These are phyloP conservation scores for Vigna mungo DNA, from an alignment of 306 rosid species.

Conservation along the genomic window DNA sequence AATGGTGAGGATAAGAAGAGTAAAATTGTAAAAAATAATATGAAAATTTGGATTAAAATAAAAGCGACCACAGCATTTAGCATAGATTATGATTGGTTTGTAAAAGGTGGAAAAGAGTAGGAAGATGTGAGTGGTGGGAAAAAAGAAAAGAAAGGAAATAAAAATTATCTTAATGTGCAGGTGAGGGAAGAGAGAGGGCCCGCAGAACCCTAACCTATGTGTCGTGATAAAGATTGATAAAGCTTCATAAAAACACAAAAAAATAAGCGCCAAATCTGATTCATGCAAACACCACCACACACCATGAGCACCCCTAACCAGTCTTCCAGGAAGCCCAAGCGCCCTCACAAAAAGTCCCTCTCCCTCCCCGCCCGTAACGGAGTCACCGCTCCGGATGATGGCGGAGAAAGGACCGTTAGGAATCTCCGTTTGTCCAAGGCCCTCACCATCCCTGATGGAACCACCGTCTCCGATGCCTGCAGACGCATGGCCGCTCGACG, in stretches of 20 bases:
- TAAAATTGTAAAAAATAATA: background rate
- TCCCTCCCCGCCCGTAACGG: background rate
- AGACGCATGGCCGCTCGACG: slow-evolving; percentile 97
- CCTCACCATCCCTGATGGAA: slow-evolving; percentile 88
- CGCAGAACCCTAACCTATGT: background rate
- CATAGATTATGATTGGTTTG: too few relatives aligned
- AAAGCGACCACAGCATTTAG: background rate
- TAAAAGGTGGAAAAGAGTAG: background rate
- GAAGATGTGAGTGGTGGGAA: background rate
- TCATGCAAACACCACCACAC: background rate
- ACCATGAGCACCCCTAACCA: background rate
- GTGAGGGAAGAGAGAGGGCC: slow-evolving; percentile 8
- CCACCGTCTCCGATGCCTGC: slow-evolving; percentile 89
- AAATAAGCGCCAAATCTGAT: slow-evolving; percentile 15
- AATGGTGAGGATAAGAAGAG: background rate
- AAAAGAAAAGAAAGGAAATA: slow-evolving; percentile 8
- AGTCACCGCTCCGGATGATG: slow-evolving; percentile 27
- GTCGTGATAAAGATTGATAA: background rate
- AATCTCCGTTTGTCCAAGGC: slow-evolving; percentile 89
- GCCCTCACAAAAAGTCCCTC: background rate
- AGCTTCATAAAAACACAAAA: background rate
- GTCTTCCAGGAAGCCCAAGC: background rate
- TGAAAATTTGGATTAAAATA: background rate
- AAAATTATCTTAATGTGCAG: background rate
- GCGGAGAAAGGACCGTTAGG: slow-evolving; percentile 91